Percentiles rank a stretch among this genome's conserved stretches.
phyloP scores from a whole-genome alignment of 257 asterid genomes.

The Solanum microdontum region DNA sequence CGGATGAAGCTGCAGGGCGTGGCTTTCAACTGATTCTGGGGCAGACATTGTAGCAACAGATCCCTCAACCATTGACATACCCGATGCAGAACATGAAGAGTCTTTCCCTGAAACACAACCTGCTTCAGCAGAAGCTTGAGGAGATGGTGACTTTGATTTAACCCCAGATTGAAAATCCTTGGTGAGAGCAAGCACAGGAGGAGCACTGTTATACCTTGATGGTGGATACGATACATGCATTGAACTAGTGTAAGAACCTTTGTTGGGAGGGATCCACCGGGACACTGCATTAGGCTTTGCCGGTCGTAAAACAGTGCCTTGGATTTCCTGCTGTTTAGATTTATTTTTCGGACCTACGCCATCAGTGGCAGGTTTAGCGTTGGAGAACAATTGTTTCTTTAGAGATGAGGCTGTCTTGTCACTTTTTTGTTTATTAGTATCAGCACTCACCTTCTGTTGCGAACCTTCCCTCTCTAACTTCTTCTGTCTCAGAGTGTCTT shows the following conservation, averaged over 20 bases:
- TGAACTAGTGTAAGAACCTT: conserved; percentile 87
- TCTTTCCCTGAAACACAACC: conserved; percentile 27
- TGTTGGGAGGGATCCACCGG: conserved; percentile 90
- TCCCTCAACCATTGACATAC: conserved; percentile 20
- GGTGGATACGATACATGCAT: conserved; percentile 96
- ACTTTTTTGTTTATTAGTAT: conserved; percentile 39
- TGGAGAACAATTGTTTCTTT: conserved; percentile 37
- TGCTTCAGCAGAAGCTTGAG: conserved; percentile 27
- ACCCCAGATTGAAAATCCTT: conserved; percentile 52
- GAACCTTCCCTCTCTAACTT: conserved; percentile 43
- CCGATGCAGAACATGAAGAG: conserved; percentile 31
- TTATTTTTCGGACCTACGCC: conserved; percentile 35
- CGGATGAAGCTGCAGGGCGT: conserved; percentile 21
- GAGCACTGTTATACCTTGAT: conserved; percentile 85
- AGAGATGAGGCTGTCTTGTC: conserved; percentile 40
- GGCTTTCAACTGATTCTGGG: conserved; percentile 18
- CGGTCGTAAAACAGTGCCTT: conserved; percentile 32
- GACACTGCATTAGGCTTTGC: conserved; percentile 83
- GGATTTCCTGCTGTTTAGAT: conserved; percentile 55
- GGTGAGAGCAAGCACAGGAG: conserved; percentile 48
- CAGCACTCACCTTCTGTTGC: conserved; percentile 34
- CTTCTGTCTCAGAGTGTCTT: conserved; percentile 22
- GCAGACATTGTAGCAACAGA: conserved; percentile 16
- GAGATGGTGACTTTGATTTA: conserved; percentile 40
- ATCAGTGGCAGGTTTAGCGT: conserved; percentile 43